These are phyloP conservation scores for Hansenula sp. DNA, from an alignment of 1,139 yeast species.

Conservation along the genomic window DNA sequence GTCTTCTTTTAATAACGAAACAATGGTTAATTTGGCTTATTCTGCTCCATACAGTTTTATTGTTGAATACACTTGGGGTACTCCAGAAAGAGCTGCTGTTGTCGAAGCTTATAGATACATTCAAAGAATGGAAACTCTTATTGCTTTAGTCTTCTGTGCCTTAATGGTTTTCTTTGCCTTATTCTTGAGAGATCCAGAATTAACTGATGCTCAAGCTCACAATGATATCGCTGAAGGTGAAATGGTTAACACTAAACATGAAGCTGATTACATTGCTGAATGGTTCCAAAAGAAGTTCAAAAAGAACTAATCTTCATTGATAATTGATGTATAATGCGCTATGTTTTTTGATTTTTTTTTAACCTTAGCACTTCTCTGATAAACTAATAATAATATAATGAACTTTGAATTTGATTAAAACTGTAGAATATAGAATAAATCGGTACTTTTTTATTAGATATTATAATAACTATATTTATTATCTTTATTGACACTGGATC, in stretches of 20 bases:
- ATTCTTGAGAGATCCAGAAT: conserved; percentile 50
- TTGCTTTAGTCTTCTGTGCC: conserved; percentile 52
- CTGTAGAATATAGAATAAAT: too few relatives aligned
- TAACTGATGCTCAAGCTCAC: conserved; percentile 28
- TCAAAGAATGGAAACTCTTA: conserved; percentile 53
- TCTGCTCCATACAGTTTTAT: conserved; percentile 47
- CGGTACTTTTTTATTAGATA: too few relatives aligned
- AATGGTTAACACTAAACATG: not conserved
- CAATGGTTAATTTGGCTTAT: conserved; percentile 47
- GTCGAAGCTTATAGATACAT: conserved; percentile 56
- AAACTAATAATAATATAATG: too few relatives aligned
- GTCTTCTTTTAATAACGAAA: conserved; percentile 17
- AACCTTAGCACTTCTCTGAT: too few relatives aligned
- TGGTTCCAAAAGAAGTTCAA: not conserved
- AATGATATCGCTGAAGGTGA: conserved; percentile 37
- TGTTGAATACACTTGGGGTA: conserved; percentile 48
- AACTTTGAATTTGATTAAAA: too few relatives aligned
- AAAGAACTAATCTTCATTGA: too few relatives aligned
- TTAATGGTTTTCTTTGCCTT: conserved; percentile 46
- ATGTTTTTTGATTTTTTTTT: too few relatives aligned
- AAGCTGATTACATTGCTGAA: not conserved
- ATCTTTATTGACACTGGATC: too few relatives aligned
- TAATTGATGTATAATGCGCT: too few relatives aligned
- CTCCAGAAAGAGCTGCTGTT: conserved; percentile 52
- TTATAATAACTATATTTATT: too few relatives aligned